These are phyloP conservation scores for Hura crepitans DNA, from an alignment of 441 rosid genomes.

Conservation along the genomic window DNA sequence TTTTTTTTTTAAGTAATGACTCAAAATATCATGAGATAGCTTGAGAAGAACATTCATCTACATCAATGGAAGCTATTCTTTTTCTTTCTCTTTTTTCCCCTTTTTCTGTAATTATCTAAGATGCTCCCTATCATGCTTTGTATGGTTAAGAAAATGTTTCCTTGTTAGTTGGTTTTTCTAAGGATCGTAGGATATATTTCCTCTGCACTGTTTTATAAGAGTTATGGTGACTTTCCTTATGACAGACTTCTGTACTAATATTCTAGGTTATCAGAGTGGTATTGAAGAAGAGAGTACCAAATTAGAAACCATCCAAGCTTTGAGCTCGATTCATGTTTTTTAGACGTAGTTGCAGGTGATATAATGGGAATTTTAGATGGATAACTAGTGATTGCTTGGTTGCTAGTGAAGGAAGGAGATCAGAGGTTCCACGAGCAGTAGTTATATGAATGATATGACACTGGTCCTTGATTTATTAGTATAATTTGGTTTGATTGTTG, in stretches of 20 bases:
- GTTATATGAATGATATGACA: too few relatives aligned
- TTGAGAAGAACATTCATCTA: neutral
- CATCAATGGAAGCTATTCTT: neutral
- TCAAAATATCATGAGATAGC: neutral
- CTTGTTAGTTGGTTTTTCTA: neutral
- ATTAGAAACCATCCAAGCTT: neutral
- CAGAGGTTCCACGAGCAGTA: too few relatives aligned
- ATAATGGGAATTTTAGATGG: neutral
- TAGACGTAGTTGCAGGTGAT: neutral
- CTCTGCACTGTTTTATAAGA: too few relatives aligned
- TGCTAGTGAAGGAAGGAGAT: neutral
- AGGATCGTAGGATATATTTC: too few relatives aligned
- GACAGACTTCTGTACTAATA: neutral
- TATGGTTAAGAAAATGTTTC: neutral
- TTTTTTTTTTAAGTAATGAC: too few relatives aligned
- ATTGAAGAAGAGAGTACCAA: neutral
- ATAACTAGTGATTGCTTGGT: neutral
- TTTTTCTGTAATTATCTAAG: neutral
- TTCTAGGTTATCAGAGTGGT: neutral
- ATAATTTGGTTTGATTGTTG: too few relatives aligned
- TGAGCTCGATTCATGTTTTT: neutral
- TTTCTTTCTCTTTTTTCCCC: constrained; percentile 2
- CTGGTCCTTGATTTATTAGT: too few relatives aligned
- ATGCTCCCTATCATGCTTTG: neutral
- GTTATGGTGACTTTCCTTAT: neutral